Conservation (phyloP, 2,329 filamentous ascomycete genomes). For the Trichoderma endophyticum region DNA sequence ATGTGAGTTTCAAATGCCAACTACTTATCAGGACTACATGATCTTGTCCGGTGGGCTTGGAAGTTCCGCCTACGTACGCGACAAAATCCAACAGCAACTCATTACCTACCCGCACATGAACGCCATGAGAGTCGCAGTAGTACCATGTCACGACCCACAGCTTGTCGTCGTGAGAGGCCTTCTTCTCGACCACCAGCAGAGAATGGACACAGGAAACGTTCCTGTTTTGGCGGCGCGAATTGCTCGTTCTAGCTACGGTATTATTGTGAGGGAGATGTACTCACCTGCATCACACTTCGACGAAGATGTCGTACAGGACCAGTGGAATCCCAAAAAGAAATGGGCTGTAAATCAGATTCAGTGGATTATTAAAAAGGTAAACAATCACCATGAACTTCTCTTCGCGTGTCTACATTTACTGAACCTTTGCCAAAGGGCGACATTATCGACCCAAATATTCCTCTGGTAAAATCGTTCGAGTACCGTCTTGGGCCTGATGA, state of each 20-base stretch:
- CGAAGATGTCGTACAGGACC: conserved; percentile 35
- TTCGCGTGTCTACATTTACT: not conserved
- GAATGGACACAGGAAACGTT: conserved; percentile 38
- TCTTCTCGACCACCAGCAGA: conserved; percentile 50
- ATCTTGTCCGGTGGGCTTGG: not conserved
- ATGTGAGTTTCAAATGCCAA: not conserved
- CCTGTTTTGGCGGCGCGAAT: conserved; percentile 43
- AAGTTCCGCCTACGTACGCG: not conserved
- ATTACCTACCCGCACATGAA: conserved; percentile 32
- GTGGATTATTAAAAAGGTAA: conserved; percentile 41
- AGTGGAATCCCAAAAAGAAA: conserved; percentile 27
- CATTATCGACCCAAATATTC: not conserved
- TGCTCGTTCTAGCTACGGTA: conserved; percentile 43
- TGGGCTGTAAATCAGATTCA: conserved; percentile 43
- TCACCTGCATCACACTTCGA: conserved; percentile 35
- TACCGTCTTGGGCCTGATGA: conserved; percentile 34
- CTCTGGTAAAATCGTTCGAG: conserved; percentile 30
- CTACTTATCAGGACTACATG: not conserved
- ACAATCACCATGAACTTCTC: not conserved
- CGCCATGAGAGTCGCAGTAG: conserved; percentile 35
- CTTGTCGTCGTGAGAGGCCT: conserved; percentile 54
- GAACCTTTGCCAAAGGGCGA: not conserved
- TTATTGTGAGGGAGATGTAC: conserved; percentile 38
- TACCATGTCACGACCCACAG: conserved; percentile 50
- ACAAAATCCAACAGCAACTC: not conserved